Conservation (phyloP, 805 yeast genomes). For the Ogataea allantospora region DNA sequence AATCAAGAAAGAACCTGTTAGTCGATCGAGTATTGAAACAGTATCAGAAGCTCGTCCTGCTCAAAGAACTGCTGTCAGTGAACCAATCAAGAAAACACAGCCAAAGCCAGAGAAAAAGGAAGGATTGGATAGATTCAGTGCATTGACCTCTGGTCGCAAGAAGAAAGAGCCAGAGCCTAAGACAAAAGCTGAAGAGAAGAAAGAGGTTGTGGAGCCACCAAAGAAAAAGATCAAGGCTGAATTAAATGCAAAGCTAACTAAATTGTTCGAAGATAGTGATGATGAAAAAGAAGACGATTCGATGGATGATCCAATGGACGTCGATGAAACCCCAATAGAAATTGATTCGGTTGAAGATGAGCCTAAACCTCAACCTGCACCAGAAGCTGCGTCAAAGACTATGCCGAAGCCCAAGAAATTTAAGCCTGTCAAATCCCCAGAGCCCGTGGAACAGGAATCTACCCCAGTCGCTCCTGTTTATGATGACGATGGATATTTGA, state of each 20-base stretch:
- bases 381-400: constrained; percentile 1
- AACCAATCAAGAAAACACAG: constrained; percentile 12
- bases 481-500: constrained; percentile 34
- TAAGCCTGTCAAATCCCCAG: background rate
- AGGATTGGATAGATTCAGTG: constrained; percentile 4
- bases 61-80: constrained; percentile 18
- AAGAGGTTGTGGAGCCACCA: constrained; percentile 11
- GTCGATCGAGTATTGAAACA: too few species aligned
- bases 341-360: constrained; percentile 3
- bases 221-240: constrained; percentile 22
- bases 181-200: constrained; percentile 1
- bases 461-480: constrained; percentile 16
- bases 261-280: constrained; percentile 27
- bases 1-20: constrained; percentile 3
- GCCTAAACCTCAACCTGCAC: background rate
- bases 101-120: constrained; percentile 3
- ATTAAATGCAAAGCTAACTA: constrained; percentile 17
- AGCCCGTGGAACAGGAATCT: background rate
- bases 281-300: constrained; percentile 7
- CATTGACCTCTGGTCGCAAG: constrained; percentile 15
- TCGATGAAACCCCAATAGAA: constrained; percentile 8
- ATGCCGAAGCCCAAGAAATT: constrained; percentile 14
- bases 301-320: constrained; percentile 3
- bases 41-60: constrained; percentile 17
- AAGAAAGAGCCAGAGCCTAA: background rate